Percentiles rank a stretch among this genome's conserved stretches.
phyloP scores from a whole-genome alignment of 345 rosid species.

The Arabis alpina region DNA sequence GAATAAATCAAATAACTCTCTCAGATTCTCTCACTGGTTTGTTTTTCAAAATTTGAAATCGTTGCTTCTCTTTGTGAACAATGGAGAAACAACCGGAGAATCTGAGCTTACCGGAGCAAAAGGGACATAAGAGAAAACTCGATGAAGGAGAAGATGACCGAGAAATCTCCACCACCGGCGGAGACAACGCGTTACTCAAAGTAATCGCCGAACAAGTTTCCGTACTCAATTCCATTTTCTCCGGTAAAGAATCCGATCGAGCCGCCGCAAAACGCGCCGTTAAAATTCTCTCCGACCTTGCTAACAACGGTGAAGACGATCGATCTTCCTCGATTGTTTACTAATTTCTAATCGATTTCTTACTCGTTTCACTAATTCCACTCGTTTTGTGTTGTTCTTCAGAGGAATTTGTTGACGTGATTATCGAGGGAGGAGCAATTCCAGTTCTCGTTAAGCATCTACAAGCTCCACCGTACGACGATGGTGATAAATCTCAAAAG shows the following conservation, averaged over 20 bases:
- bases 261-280: conserved; percentile 93
- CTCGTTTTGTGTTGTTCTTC: conserved; percentile 32
- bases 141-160: conserved; percentile 72
- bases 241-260: conserved; percentile 89
- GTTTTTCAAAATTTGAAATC: conserved; percentile 41
- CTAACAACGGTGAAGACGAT: conserved; percentile 75
- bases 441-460: conserved; percentile 93
- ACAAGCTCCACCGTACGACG: conserved; percentile 68
- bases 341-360: conserved; percentile 17
- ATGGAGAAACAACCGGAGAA: conserved; percentile 50
- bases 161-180: conserved; percentile 64
- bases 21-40: no score
- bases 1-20: no score
- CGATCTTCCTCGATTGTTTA: conserved; percentile 22
- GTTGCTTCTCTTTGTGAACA: conserved; percentile 36
- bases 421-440: conserved; percentile 95
- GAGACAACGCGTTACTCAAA: conserved; percentile 45
- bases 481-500: conserved; percentile 53
- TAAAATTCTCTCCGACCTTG: conserved; percentile 96
- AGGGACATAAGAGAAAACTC: conserved; percentile 92
- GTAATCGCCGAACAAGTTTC: conserved; percentile 76
- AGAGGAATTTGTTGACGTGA: conserved; percentile 95
- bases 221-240: conserved; percentile 69
- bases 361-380: conserved; percentile 11
- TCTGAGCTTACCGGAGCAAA: conserved; percentile 70